Evolutionary conservation across 495 filamentous ascomycete species (phyloP), one percentile per base, ranked within the genome.

Genomic region (Penicillium macrosclerotiorum): DNA sequence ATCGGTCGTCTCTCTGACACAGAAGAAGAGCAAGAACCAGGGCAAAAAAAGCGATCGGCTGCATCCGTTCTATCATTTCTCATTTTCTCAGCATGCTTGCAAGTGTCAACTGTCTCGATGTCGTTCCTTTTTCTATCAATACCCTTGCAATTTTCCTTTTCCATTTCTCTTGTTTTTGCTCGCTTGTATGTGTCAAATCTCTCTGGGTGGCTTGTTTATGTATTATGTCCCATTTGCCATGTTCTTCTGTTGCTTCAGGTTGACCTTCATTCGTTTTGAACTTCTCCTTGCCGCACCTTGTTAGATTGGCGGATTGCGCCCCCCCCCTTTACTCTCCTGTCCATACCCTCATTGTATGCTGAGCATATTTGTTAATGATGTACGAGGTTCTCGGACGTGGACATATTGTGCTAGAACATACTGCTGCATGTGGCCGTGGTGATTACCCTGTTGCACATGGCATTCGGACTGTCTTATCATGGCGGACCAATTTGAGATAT

Each of bases 321-420:
- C 20, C 36, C n/a, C n/a, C n/a, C n/a, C n/a, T n/a, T n/a, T n/a
- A n/a, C 14, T 19, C 13, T 12, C 9, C 35, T 47, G 42, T 62
- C 40, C 7, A 55, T 55, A 47, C n/a, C 9, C 37, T 36, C 43
- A 55, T 47, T 47, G 42, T 36, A 55, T 47, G 29, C 37, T 41
- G 20, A 49, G 42, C 37, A 48, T 47, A 45, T 26, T 30, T 40
- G 26, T 27, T 35, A 44, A 42, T 52, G 24, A 56, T 47, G 44
- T 29, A 45, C 27, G 16, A 30, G 27, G 40, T 39, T 26, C 7
- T 13, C 43, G 32, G 42, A 32, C 20, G 36, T 16, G 22, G 5
- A 38, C 11, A 25, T 3, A 25, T 14, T 13, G 0, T 17, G 36
- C n/a, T n/a, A n/a, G n/a, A n/a, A n/a, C n/a, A n/a, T n/a, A n/a